Evolutionary conservation across 1,139 yeast species (phyloP).

Genomic region (Diutina mesorugosa): DNA sequence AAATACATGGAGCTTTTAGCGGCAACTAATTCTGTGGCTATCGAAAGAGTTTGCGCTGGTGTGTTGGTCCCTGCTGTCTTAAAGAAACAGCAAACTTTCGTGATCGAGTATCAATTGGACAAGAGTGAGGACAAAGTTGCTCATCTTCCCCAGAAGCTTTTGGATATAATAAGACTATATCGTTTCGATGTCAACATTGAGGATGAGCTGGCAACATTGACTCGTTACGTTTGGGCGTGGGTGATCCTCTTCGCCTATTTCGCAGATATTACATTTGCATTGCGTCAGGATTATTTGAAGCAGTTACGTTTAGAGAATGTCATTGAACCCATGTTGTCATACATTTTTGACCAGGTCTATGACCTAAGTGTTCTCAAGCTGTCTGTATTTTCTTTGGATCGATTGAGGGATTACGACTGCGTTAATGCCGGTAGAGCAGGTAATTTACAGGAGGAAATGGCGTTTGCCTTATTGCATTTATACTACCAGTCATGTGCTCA

Average conservation of each 20-base stretch:
- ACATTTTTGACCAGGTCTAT: conserved; percentile 37
- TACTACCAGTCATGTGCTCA: conserved; percentile 43
- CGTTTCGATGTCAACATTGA: conserved; percentile 8
- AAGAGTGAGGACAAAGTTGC: conserved; percentile 16
- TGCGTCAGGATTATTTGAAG: conserved; percentile 47
- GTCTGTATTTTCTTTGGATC: not conserved
- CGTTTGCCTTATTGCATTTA: conserved; percentile 36
- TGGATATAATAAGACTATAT: conserved; percentile 8
- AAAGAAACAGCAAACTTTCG: conserved; percentile 38
- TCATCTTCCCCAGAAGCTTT: conserved; percentile 22
- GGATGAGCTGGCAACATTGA: conserved; percentile 14
- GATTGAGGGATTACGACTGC: conserved; percentile 4
- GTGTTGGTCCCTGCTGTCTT: conserved; percentile 23
- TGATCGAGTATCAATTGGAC: conserved; percentile 46
- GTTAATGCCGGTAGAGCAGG: conserved; percentile 3
- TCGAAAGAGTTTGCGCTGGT: conserved; percentile 24
- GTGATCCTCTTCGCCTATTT: conserved; percentile 48
- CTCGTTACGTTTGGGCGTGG: conserved; percentile 62
- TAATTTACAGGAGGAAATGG: conserved; percentile 12
- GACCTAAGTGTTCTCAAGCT: conserved; percentile 12
- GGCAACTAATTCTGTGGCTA: conserved; percentile 11
- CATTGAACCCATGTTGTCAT: conserved; percentile 34
- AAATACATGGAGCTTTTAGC: conserved; percentile 9
- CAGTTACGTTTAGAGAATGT: conserved; percentile 38
- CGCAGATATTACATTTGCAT: conserved; percentile 49